phyloP scores from a whole-genome alignment of 805 yeast genomes.

The Brettanomyces sp. region DNA sequence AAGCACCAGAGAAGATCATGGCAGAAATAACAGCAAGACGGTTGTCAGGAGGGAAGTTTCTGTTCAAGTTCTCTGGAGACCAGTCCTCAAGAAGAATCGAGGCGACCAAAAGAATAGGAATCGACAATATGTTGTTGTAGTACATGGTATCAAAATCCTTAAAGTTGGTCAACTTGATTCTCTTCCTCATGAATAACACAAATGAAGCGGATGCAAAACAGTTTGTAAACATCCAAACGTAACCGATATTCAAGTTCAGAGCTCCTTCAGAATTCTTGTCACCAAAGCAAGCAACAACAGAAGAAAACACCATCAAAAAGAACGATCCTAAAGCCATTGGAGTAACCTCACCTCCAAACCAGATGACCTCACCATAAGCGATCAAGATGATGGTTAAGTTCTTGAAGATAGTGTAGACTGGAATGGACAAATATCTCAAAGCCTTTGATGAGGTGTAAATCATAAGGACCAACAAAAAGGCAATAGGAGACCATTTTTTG shows the following conservation, averaged over 20 bases:
- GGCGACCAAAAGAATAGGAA: conserved; percentile 74
- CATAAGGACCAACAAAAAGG: conserved; percentile 82
- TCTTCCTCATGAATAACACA: conserved; percentile 92
- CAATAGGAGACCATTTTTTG: conserved; percentile 92
- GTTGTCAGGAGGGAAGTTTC: conserved; percentile 69
- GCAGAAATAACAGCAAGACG: conserved; percentile 63
- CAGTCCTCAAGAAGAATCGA: conserved; percentile 87
- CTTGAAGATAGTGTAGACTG: conserved; percentile 96
- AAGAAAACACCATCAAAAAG: conserved; percentile 84
- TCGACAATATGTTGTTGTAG: conserved; percentile 89
- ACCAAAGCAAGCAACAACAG: conserved; percentile 93
- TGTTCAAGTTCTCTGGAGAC: conserved; percentile 67
- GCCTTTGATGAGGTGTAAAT: conserved; percentile 96
- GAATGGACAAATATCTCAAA: conserved; percentile 80
- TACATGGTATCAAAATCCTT: conserved; percentile 97
- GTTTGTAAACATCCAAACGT: conserved; percentile 94
- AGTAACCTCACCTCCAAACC: conserved; percentile 92
- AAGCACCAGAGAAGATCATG: conserved; percentile 88
- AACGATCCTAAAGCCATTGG: conserved; percentile 86
- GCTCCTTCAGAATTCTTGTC: conserved; percentile 31
- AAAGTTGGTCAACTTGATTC: conserved; percentile 94
- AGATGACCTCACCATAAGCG: conserved; percentile 95
- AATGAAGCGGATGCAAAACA: conserved; percentile 91
- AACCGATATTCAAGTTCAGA: conserved; percentile 56
- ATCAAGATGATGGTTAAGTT: conserved; percentile 92